Conservation (phyloP, 2,329 filamentous ascomycete species). For the Fusarium transvaalense region DNA sequence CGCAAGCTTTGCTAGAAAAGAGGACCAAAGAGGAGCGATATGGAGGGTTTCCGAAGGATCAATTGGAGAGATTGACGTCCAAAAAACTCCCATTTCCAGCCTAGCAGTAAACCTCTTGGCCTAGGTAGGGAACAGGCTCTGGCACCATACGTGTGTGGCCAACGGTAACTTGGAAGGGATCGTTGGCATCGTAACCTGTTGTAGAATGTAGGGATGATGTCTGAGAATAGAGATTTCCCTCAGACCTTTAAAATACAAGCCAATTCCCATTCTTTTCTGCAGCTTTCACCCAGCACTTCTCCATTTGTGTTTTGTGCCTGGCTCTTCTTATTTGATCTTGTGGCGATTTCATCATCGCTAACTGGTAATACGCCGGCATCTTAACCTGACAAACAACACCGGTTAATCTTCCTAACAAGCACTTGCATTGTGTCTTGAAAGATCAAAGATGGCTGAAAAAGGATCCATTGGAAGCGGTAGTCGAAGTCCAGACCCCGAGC, state of each 20-base stretch:
- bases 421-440: not conserved
- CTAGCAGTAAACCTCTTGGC: conserved; percentile 9
- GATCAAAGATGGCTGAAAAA: conserved; percentile 48
- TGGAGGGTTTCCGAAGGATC: conserved; percentile 29
- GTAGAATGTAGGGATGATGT: conserved; percentile 21
- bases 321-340: conserved; percentile 8
- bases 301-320: conserved; percentile 17
- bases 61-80: conserved; percentile 17
- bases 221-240: conserved; percentile 17
- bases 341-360: conserved; percentile 2
- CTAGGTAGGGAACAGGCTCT: conserved; percentile 17
- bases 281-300: conserved; percentile 12
- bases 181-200: conserved; percentile 16
- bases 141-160: conserved; percentile 28
- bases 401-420: not conserved
- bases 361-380: not conserved
- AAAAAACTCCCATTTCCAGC: conserved; percentile 15
- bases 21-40: conserved; percentile 31
- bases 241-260: conserved; percentile 36
- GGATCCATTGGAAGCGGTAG: conserved; percentile 23
- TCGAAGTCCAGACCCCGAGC: conserved; percentile 46
- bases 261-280: conserved; percentile 13
- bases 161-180: conserved; percentile 29
- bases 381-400: not conserved
- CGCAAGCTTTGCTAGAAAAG: conserved; percentile 23